Evolutionary conservation across 2,329 filamentous ascomycete genomes (phyloP), one percentile per base, ranked within the genome.

Genomic region (Paraconiothyrium sp.): DNA sequence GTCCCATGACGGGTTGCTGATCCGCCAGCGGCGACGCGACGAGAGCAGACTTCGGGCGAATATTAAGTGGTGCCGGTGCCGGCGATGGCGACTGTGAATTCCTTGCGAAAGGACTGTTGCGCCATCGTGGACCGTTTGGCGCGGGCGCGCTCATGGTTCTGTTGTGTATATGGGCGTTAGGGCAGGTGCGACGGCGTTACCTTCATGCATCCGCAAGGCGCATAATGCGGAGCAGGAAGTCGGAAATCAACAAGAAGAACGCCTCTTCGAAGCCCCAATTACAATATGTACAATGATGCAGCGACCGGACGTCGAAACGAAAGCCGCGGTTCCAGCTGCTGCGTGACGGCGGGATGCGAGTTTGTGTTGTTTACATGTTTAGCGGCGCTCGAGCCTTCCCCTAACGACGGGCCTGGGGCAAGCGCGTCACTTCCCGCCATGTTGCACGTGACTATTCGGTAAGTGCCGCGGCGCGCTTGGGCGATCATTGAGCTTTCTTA

Each of bases 81-180:
- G 88, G 84, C 54, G 92, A 91, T 24, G 90, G 85, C 16, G 91
- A 90, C 48, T 85, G 82, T 57, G 88, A 83, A 67, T 79, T 88
- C 74, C 92, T 87, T 62, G 86, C 84, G 76, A 97, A 96, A 16
- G 92, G 91, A 80, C 92, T 94, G 76, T 89, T 91, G 72, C 93
- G 90, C 83, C 90, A 92, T 76, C 90, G 87, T 69, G 89, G 87
- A 78, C 87, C 86, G 78, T 84, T 87, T 71, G 85, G 82, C 65
- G 85, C 82, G 77, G 85, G 85, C 58, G 81, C 82, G 73, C 84
- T 83, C 84, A 87, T 88, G 67, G 67, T 69, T 66, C 60, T 58
- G 66, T 49, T 61, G 64, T 61, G 51, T 60, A 51, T 41, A 58
- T 51, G 57, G 56, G 62, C 59, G 63, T 59, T 58, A 59, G 49